A percentile compares a stretch with the other conserved stretches of the same genome.
Conservation (phyloP, 2,329 filamentous ascomycete species). For the Botryotinia calthae region DNA sequence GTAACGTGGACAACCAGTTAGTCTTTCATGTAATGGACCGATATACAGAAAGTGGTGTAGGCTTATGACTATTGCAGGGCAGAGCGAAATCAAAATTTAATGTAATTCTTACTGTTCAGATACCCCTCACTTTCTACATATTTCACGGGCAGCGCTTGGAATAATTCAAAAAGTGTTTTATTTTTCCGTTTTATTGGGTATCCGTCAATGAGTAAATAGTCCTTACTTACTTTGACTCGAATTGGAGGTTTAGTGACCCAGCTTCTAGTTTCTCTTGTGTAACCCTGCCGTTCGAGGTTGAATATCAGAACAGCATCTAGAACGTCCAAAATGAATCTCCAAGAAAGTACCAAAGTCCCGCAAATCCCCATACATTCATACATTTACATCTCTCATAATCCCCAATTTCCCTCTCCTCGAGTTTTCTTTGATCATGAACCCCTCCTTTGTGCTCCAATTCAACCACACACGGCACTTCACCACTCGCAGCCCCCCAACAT, state of each 20-base stretch:
- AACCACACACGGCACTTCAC: neutral
- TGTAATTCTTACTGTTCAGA: neutral
- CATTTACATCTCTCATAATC: neutral
- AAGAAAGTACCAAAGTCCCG: neutral
- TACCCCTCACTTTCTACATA: slow-evolving; percentile 5
- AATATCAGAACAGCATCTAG: neutral
- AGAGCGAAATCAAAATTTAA: neutral
- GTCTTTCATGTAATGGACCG: slow-evolving; percentile 47
- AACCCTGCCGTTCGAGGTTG: neutral
- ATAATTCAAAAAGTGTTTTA: slow-evolving; percentile 1
- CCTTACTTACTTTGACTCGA: neutral
- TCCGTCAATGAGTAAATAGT: neutral
- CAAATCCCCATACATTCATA: neutral
- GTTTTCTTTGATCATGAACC: neutral
- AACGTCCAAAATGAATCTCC: neutral
- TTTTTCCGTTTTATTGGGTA: neutral
- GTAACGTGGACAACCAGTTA: slow-evolving; percentile 44
- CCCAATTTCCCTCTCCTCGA: neutral
- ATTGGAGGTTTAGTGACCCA: slow-evolving; percentile 3
- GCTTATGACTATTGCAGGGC: slow-evolving; percentile 25
- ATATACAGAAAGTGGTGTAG: slow-evolving; percentile 38
- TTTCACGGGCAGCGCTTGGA: neutral
- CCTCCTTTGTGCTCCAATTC: neutral
- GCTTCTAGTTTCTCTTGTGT: neutral
- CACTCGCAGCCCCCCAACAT: neutral